Percentiles rank a stretch among this genome's conserved stretches.
phyloP scores from a whole-genome alignment of 768 basidiomycete species.

The Sarcomyxa edulis region DNA sequence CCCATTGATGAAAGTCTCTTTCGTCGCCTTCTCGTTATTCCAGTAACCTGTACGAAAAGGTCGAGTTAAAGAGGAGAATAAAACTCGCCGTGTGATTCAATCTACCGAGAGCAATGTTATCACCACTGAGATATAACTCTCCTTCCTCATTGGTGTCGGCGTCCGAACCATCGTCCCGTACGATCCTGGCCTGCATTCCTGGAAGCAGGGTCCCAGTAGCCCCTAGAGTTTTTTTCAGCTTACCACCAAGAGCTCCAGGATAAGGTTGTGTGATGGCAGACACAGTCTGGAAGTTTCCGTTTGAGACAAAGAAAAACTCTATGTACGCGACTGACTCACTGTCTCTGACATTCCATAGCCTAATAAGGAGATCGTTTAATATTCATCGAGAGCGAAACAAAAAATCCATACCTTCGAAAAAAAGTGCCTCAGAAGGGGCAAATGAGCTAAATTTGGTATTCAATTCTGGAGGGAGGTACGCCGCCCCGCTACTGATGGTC shows the following conservation, averaged over 20 bases:
- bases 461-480: slow-evolving; percentile 60
- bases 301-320: too few relatives aligned
- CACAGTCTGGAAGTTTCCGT: slow-evolving; percentile 65
- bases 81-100: too few relatives aligned
- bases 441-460: slow-evolving; percentile 31
- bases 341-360: slow-evolving; percentile 73
- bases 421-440: slow-evolving; percentile 24
- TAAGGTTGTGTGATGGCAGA: slow-evolving; percentile 37
- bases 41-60: too few relatives aligned
- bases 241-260: slow-evolving; percentile 41
- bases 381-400: too few relatives aligned
- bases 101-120: slow-evolving; percentile 47
- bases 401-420: slow-evolving; percentile 53
- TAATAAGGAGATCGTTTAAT: too few relatives aligned
- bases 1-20: slow-evolving; percentile 62
- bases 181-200: slow-evolving; percentile 57
- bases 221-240: slow-evolving; percentile 30
- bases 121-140: slow-evolving; percentile 56
- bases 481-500: slow-evolving; percentile 48
- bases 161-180: slow-evolving; percentile 53
- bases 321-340: too few relatives aligned
- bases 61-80: too few relatives aligned
- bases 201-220: slow-evolving; percentile 57
- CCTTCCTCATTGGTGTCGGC: slow-evolving; percentile 55
- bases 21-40: slow-evolving; percentile 63